Evolutionary conservation across 2,329 filamentous ascomycete genomes (phyloP).

Genomic region (Xylariaceae sp.): DNA sequence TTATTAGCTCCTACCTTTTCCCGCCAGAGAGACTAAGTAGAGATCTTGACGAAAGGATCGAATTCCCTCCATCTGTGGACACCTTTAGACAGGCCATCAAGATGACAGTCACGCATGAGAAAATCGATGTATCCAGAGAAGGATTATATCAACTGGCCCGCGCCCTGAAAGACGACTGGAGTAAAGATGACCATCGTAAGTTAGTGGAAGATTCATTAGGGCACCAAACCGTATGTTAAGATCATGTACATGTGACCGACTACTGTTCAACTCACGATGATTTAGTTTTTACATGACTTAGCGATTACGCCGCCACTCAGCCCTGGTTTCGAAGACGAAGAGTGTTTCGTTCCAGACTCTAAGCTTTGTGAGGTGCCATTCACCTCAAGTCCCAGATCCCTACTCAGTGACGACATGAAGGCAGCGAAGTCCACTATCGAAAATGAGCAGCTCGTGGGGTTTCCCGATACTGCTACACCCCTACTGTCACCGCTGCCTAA

Average conservation of each 20-base stretch:
- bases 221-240: slow-evolving; percentile 12
- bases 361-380: slow-evolving; percentile 24
- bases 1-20: slow-evolving; percentile 16
- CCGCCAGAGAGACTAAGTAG: slow-evolving; percentile 24
- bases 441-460: slow-evolving; percentile 8
- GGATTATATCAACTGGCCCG: slow-evolving; percentile 17
- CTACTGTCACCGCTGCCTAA: slow-evolving; percentile 12
- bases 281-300: slow-evolving; percentile 16
- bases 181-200: slow-evolving; percentile 8
- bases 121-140: slow-evolving; percentile 21
- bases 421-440: slow-evolving; percentile 20
- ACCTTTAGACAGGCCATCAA: slow-evolving; percentile 12
- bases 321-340: slow-evolving; percentile 10
- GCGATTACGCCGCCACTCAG: slow-evolving; percentile 27
- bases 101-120: slow-evolving; percentile 15
- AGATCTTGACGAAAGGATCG: slow-evolving; percentile 22
- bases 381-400: slow-evolving; percentile 23
- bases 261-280: slow-evolving; percentile 8
- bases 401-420: slow-evolving; percentile 25
- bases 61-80: slow-evolving; percentile 19
- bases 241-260: background rate
- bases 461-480: slow-evolving; percentile 5
- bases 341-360: slow-evolving; percentile 22
- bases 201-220: slow-evolving; percentile 10
- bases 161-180: slow-evolving; percentile 17